phyloP scores from a whole-genome alignment of 306 rosid species.

The Gillenia trifoliata region DNA sequence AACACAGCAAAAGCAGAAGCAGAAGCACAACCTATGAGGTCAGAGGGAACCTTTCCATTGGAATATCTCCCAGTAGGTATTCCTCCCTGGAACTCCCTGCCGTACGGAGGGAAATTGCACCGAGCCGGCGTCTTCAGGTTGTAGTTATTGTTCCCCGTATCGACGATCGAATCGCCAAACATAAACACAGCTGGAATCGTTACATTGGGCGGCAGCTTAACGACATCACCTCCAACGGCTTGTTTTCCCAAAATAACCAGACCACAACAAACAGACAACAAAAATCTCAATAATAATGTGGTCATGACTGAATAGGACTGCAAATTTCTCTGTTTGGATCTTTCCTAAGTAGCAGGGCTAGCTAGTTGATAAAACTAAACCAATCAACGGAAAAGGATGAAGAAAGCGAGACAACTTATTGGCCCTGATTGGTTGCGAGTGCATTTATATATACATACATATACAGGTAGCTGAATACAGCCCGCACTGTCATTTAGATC shows the following conservation, averaged over 20 bases:
- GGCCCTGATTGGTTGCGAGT: background rate
- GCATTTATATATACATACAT: background rate
- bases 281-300: background rate
- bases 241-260: background rate
- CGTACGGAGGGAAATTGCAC: slow-evolving; percentile 67
- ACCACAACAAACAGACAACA: background rate
- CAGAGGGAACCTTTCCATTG: slow-evolving; percentile 68
- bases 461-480: background rate
- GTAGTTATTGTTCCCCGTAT: slow-evolving; percentile 61
- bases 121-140: slow-evolving; percentile 32
- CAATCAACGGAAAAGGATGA: background rate
- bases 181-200: slow-evolving; percentile 46
- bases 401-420: background rate
- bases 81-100: slow-evolving; percentile 52
- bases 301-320: background rate
- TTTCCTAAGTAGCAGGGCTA: too few relatives aligned
- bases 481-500: background rate
- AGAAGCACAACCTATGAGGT: slow-evolving; percentile 38
- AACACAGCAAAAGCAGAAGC: background rate
- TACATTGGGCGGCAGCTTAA: background rate
- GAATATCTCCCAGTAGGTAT: slow-evolving; percentile 61
- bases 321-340: too few relatives aligned
- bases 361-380: background rate
- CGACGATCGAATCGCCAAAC: slow-evolving; percentile 81
- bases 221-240: background rate